Conservation (phyloP, 2,329 filamentous ascomycete species). For the Claviceps humidiphila region DNA sequence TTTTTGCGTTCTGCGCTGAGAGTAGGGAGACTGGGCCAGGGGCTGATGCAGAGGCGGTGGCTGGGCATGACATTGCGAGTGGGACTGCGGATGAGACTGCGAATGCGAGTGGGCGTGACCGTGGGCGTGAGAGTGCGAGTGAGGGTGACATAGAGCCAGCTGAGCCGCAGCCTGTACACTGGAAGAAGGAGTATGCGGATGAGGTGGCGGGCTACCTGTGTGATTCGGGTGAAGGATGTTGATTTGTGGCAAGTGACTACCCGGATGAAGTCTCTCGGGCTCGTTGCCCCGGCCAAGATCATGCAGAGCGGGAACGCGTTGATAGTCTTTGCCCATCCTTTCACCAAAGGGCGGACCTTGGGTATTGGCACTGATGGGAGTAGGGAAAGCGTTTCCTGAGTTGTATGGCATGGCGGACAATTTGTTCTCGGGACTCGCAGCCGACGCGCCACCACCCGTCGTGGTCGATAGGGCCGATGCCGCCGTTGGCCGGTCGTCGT, state of each 20-base stretch:
- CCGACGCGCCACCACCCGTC: conserved; percentile 38
- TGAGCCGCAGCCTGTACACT: conserved; percentile 45
- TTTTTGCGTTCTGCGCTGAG: conserved; percentile 52
- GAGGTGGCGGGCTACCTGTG: conserved; percentile 33
- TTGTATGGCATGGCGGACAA: conserved; percentile 44
- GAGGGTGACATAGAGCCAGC: conserved; percentile 42
- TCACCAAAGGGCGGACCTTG: conserved; percentile 32
- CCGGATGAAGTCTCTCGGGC: conserved; percentile 39
- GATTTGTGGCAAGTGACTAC: conserved; percentile 41
- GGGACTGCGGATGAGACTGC: conserved; percentile 39
- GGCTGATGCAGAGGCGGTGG: conserved; percentile 27
- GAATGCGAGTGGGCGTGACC: conserved; percentile 34
- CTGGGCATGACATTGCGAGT: conserved; percentile 38
- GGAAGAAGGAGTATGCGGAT: conserved; percentile 19
- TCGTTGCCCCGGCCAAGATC: conserved; percentile 41
- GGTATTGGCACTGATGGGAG: conserved; percentile 46
- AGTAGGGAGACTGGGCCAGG: conserved; percentile 17
- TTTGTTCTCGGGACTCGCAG: conserved; percentile 47
- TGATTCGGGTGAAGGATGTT: conserved; percentile 39
- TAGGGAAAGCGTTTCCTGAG: conserved; percentile 44
- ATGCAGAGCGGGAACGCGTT: conserved; percentile 47
- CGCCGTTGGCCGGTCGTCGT: conserved; percentile 47
- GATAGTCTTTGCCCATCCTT: conserved; percentile 43
- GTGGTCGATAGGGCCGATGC: conserved; percentile 47
- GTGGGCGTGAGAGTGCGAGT: conserved; percentile 32